Conservation (phyloP, 169 alveolate genomes). For the Cryptosporidium sp. region DNA sequence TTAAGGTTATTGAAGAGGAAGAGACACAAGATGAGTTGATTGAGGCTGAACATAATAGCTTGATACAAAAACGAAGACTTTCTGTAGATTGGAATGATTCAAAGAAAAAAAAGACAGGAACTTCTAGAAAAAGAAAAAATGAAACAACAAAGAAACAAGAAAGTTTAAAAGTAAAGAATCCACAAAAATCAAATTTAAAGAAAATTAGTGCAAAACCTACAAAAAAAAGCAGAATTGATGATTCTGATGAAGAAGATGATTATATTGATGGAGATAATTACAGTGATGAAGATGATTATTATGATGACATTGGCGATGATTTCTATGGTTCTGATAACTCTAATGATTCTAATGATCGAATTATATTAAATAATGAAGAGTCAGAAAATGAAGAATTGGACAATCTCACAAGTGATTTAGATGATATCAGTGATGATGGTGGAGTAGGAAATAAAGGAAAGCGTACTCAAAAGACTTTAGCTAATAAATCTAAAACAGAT, state of each 20-base stretch:
- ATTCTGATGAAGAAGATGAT: not conserved
- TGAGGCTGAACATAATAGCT: constrained; percentile 45
- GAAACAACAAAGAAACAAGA: constrained; percentile 11
- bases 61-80: constrained; percentile 63
- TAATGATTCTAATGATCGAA: not conserved
- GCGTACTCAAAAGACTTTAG: not conserved
- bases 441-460: not conserved
- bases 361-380: not conserved
- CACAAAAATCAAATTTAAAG: not conserved
- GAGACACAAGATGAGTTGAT: constrained; percentile 78
- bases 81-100: constrained; percentile 64
- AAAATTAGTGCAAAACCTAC: not conserved
- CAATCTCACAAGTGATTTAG: not conserved
- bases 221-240: constrained; percentile 2
- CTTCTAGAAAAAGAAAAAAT: constrained; percentile 20
- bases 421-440: not conserved
- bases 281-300: constrained; percentile 4
- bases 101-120: constrained; percentile 9
- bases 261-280: not conserved
- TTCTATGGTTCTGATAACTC: constrained; percentile 1
- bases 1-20: constrained; percentile 80
- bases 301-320: not conserved
- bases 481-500: not conserved
- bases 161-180: not conserved
- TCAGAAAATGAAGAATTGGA: not conserved